Evolutionary conservation across 495 filamentous ascomycete genomes (phyloP).

Genomic region (Tuber calosporum): DNA sequence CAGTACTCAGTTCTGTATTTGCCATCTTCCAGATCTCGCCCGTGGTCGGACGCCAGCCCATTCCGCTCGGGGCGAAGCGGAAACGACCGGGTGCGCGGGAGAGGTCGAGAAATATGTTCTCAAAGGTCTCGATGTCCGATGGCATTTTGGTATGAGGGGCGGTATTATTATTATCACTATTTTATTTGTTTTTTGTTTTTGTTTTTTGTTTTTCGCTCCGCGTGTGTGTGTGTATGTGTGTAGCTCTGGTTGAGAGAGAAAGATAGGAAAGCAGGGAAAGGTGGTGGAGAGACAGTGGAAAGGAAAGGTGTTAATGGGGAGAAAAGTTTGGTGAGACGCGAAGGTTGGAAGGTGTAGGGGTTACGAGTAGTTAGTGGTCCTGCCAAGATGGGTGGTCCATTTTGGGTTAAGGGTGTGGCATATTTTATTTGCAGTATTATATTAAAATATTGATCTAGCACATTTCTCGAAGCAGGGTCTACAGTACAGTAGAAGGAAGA

Average conservation of each 20-base stretch:
- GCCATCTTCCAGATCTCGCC: constrained; percentile 91
- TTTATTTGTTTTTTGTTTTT: no score
- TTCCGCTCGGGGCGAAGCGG: constrained; percentile 81
- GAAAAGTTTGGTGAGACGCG: constrained; percentile 1
- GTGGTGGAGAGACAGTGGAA: neutral
- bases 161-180: neutral
- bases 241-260: neutral
- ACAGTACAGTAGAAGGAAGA: neutral
- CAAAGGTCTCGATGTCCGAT: constrained; percentile 66
- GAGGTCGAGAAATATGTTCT: constrained; percentile 90
- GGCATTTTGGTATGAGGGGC: constrained; percentile 26
- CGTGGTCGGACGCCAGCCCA: constrained; percentile 88
- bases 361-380: neutral
- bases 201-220: neutral
- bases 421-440: no score
- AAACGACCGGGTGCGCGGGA: constrained; percentile 85
- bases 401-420: neutral
- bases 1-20: constrained; percentile 66
- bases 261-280: neutral
- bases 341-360: neutral
- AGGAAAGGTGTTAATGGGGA: neutral
- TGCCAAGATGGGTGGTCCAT: neutral
- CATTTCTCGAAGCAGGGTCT: no score
- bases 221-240: neutral
- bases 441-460: no score